A percentile compares a stretch with the other conserved stretches of the same genome.
These are phyloP conservation scores for Opeltia flavorubescens DNA, from an alignment of 495 filamentous ascomycete species.

Conservation along the genomic window DNA sequence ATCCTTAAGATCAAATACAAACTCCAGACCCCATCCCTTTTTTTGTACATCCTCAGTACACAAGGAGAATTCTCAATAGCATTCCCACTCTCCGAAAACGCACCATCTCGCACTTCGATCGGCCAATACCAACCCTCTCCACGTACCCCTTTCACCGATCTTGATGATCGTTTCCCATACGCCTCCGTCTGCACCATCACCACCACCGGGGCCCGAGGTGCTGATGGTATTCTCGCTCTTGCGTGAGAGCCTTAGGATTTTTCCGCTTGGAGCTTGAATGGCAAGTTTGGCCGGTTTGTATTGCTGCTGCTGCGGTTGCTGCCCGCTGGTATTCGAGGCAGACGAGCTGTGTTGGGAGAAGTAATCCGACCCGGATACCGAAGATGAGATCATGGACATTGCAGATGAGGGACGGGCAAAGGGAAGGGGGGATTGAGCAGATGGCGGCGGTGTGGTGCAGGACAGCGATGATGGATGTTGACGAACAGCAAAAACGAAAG, in stretches of 20 bases:
- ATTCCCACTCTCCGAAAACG: conserved; percentile 94
- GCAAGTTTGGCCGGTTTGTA: conserved; percentile 91
- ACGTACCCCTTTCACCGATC: conserved; percentile 77
- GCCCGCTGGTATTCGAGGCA: conserved; percentile 23
- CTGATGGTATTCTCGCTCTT: conserved; percentile 60
- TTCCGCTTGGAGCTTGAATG: conserved; percentile 89
- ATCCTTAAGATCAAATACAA: neutral
- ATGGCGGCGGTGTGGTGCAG: conserved; percentile 36
- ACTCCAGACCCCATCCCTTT: too few relatives aligned
- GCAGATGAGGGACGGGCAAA: conserved; percentile 64
- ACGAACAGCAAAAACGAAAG: conserved; percentile 89
- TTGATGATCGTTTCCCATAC: conserved; percentile 98
- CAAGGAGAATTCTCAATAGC: conserved; percentile 26
- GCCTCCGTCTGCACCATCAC: conserved; percentile 51
- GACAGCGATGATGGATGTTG: conserved; percentile 67
- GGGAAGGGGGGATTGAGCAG: conserved; percentile 48
- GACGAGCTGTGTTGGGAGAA: conserved; percentile 17
- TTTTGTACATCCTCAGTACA: too few relatives aligned
- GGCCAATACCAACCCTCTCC: conserved; percentile 86
- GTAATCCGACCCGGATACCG: conserved; percentile 25
- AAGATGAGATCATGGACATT: conserved; percentile 65
- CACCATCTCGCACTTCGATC: conserved; percentile 96
- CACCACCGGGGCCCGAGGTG: conserved; percentile 20
- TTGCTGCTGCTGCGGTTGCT: conserved; percentile 25
- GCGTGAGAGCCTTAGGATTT: conserved; percentile 78